Evolutionary conservation across 805 yeast genomes (phyloP), one percentile per base, ranked within the genome.

Genomic region (Pichia californica): DNA sequence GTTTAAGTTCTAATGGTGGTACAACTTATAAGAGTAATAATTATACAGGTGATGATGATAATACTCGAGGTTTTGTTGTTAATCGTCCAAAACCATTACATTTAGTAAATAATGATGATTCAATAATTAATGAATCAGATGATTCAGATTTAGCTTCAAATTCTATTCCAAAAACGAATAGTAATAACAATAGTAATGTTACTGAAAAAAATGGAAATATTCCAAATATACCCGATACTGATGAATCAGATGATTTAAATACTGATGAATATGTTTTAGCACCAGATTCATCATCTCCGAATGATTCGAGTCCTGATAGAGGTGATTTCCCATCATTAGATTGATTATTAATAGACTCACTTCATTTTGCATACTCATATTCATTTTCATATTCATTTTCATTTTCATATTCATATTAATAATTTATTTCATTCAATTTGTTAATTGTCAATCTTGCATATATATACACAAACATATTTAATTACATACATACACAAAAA

Each of bases 21-120:
- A 39, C 27, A 14, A 21, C 43, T 47, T 25, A 14, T 7, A 20
- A 33, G 20, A 15, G 27, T 45, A 46, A 37, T 42, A 47, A 25
- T 32, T 19, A 36, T 19, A 39, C 27, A 10, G 21, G 43, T 48
- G 26, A 14, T 5, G n/a, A 33, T 26, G n/a, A 30, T 34, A 36
- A 27, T 13, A 27, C 26, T n/a, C 51, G 52, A 16, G 64, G 64
- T 11, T 60, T 60, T 43, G 57, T 58, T 31, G 64, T 60, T 18
- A 52, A 54, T 44, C 49, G 64, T 33, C 54, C 64, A 3, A 54
- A 51, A 36, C 60, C 62, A 14, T 43, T 60, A 25, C 47, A 62
- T n/a, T 54, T 42, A n/a, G 36, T 44, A 3, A 46, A 47, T 38
- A 41, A 15, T 29, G 38, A 35, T 25, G 34, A 21, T 20, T 18